Conservation (phyloP, 2,329 filamentous ascomycete species). For the Neofusicoccum sp. region DNA sequence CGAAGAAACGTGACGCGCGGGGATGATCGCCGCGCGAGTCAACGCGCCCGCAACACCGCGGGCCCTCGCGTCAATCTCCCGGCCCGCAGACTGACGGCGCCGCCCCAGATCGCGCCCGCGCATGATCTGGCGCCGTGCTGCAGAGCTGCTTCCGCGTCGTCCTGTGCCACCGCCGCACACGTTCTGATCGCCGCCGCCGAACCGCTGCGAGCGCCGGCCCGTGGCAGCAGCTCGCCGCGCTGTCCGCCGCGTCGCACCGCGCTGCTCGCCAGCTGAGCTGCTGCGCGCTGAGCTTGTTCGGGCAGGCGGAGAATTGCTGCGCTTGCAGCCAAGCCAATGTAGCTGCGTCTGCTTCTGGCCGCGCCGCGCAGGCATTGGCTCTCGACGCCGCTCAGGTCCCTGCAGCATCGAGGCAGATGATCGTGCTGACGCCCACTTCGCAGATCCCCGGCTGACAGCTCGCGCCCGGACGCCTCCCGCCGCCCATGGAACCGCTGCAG, state of each 20-base stretch:
- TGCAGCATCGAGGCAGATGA: conserved; percentile 14
- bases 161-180: conserved; percentile 2
- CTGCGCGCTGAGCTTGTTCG: conserved; percentile 6
- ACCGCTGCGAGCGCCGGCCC: not conserved
- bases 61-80: conserved; percentile 14
- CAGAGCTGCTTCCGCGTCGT: not conserved
- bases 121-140: conserved; percentile 6
- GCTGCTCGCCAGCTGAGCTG: not conserved
- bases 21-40: conserved; percentile 16
- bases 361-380: not conserved
- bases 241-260: not conserved
- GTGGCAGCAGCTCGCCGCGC: not conserved
- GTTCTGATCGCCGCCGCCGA: not conserved
- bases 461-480: not conserved
- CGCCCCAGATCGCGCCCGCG: conserved; percentile 13
- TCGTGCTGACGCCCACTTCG: not conserved
- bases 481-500: not conserved
- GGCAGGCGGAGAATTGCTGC: not conserved
- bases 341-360: not conserved
- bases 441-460: conserved; percentile 3
- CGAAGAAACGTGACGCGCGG: conserved; percentile 8
- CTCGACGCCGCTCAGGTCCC: not conserved
- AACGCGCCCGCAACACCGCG: conserved; percentile 3
- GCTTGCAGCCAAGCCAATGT: not conserved
- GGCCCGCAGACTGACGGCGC: conserved; percentile 16